phyloP scores from a whole-genome alignment of 1,284 basidiomycete genomes.

The Acaromyces ingoldii region DNA sequence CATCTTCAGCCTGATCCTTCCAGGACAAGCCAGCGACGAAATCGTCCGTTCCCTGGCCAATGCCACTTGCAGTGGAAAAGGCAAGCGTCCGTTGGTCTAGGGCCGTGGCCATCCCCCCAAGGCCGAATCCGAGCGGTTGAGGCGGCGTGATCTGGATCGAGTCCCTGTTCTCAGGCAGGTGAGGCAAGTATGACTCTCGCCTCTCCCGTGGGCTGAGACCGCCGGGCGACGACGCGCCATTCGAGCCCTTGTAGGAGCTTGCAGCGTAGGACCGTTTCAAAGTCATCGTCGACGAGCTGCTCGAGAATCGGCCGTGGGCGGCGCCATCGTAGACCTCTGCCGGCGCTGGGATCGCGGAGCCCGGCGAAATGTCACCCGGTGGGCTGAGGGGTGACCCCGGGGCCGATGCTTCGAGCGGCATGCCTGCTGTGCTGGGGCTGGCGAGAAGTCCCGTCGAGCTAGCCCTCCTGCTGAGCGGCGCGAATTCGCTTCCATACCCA shows the following conservation, averaged over 20 bases:
- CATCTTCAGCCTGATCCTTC: constrained; percentile 2
- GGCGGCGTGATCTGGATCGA: constrained; percentile 40
- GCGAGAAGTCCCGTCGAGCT: not conserved
- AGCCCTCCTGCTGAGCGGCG: not conserved
- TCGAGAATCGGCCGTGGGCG: constrained; percentile 15
- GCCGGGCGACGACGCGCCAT: not conserved
- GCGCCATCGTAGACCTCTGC: constrained; percentile 19
- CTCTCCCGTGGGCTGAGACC: not conserved
- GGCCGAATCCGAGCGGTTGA: constrained; percentile 39
- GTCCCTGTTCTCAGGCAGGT: constrained; percentile 35
- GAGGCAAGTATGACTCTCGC: constrained; percentile 38
- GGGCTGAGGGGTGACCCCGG: constrained; percentile 8
- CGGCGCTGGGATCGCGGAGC: constrained; percentile 8
- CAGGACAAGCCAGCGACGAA: constrained; percentile 28
- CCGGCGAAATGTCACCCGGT: constrained; percentile 5
- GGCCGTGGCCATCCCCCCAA: constrained; percentile 29
- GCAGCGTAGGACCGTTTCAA: constrained; percentile 28
- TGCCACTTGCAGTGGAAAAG: constrained; percentile 29
- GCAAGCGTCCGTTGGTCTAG: constrained; percentile 37
- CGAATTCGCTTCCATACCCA: not conserved
- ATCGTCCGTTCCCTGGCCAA: constrained; percentile 26
- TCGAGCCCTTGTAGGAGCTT: not conserved
- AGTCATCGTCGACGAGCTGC: constrained; percentile 32
- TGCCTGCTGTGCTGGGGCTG: not conserved
- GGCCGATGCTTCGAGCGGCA: not conserved